A percentile compares a stretch with the other conserved stretches of the same genome.
phyloP scores from a whole-genome alignment of 31 red algal species.

The Bonnemaisonia californica region DNA sequence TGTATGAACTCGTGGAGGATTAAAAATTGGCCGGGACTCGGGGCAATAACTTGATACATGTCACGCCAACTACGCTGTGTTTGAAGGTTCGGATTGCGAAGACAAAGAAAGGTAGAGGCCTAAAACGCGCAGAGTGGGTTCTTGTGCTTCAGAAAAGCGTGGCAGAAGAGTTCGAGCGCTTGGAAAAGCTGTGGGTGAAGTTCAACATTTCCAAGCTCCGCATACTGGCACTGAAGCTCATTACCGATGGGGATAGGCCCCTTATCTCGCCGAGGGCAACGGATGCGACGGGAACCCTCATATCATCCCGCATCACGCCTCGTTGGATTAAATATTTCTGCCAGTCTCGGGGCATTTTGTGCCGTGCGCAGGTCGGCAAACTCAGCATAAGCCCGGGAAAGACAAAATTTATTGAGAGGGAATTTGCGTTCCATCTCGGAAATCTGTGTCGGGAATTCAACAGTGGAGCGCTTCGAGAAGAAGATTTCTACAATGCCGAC shows the following conservation, averaged over 20 bases:
- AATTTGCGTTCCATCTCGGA: slow-evolving; percentile 32
- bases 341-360: not conserved
- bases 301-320: not conserved
- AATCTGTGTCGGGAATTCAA: not conserved
- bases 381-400: not conserved
- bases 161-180: slow-evolving; percentile 9
- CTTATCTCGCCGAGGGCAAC: not conserved
- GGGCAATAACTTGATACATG: too few species aligned
- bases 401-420: not conserved
- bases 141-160: slow-evolving; percentile 7
- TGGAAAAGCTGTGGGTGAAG: slow-evolving; percentile 30
- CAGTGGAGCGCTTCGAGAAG: not conserved
- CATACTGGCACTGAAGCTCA: not conserved
- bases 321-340: slow-evolving; percentile 9
- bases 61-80: too few species aligned
- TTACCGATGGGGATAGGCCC: not conserved
- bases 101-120: not conserved
- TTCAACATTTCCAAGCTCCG: slow-evolving; percentile 20
- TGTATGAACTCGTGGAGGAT: too few species aligned
- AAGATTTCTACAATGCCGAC: slow-evolving; percentile 26
- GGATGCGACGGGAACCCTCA: not conserved
- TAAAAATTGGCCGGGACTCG: too few species aligned
- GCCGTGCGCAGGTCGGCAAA: slow-evolving; percentile 17
- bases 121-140: slow-evolving; percentile 2
- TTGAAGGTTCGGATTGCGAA: too few species aligned